phyloP scores from a whole-genome alignment of 306 rosid genomes.

The Comarum palustre region DNA sequence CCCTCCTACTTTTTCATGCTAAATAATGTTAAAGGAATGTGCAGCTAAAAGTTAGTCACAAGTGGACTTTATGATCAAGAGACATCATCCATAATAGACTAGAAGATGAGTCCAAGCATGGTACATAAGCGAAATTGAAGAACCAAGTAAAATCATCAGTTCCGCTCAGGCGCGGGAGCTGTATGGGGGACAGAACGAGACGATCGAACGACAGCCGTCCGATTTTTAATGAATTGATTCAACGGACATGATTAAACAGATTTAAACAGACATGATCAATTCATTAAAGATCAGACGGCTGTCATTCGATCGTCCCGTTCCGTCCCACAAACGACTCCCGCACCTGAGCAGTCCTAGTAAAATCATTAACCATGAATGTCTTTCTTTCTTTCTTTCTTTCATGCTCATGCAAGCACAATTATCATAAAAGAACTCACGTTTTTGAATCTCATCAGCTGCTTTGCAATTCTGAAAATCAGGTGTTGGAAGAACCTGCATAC shows the following conservation, averaged over 20 bases:
- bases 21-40: not conserved
- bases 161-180: too few relatives aligned
- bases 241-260: too few relatives aligned
- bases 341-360: too few relatives aligned
- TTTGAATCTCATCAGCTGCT: conserved; percentile 61
- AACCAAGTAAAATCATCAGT: too few relatives aligned
- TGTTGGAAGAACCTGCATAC: conserved; percentile 45
- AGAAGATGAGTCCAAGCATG: not conserved
- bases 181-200: too few relatives aligned
- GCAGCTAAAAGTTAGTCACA: not conserved
- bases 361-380: not conserved
- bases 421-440: conserved; percentile 42
- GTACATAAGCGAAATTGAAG: not conserved
- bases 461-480: conserved; percentile 61
- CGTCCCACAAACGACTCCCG: too few relatives aligned
- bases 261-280: too few relatives aligned
- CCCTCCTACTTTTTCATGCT: not conserved
- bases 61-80: not conserved
- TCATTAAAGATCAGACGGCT: too few relatives aligned
- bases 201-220: too few relatives aligned
- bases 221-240: too few relatives aligned
- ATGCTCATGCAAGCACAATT: not conserved
- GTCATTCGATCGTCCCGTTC: too few relatives aligned
- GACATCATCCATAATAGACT: not conserved
- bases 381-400: not conserved